Base-by-base conservation (phyloP, 805 yeast species). In the Lachancea sp. region DNA sequence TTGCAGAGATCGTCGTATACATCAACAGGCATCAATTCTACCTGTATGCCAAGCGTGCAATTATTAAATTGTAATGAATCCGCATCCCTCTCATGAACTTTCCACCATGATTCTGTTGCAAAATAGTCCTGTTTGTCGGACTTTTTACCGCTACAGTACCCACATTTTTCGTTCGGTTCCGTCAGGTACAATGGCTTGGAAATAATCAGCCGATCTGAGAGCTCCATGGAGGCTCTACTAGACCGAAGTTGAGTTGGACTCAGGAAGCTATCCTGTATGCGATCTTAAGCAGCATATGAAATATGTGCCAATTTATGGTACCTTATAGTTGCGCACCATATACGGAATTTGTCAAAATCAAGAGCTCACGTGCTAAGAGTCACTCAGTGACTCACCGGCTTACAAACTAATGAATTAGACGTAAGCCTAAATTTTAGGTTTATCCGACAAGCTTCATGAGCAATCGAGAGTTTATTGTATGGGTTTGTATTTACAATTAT, bases 1-100 rank as follows among this genome's bases (percentile, higher is more conserved):
- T 87, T 81, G 54, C 90, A 77, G 51, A 85, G 59, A 17, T 53
- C 57, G 56, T 85, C 90, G 56, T 88, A 88, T 22, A 73, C 74
- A 15, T 60, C 59, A 6, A 75, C 66, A 0, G 78, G 59, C 68
- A 80, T 69, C n/a, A 60, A 60, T 37, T 69, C 70, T 9, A 70
- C 68, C 15, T 65, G 66, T 42, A 77, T 64, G 8, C 74, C 74
- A 8, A 66, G 37, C 2, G 70, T 63, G 12, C 65, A 56, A 39
- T 59, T 50, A 43, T 51, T 49, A 11, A 54, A 40, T 17, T 51
- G 49, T 12, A 48, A 26, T 10, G 40, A 46, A 6, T 46, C 45
- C 9, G 37, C 33, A 11, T 45, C 50, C 10, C 38, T 16, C 16
- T 36, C 30, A 30, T 50, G 48, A 5, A 43, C n/a, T 3, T 53